A percentile compares a stretch with the other conserved stretches of the same genome.
Conservation (phyloP, 331 rosid species). For the Telfairia occidentalis region DNA sequence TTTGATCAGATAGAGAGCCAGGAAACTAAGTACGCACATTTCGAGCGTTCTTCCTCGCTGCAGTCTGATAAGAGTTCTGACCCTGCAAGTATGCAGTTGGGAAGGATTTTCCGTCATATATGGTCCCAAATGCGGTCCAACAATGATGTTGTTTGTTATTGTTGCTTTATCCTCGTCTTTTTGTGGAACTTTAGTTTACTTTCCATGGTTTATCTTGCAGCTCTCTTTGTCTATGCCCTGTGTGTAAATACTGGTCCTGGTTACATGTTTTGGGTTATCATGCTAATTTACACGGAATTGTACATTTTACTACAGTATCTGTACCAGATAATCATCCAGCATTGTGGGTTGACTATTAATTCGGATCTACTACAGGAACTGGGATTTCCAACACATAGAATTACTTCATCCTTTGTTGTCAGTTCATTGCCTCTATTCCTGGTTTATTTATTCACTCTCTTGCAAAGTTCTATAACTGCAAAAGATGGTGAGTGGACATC, state of each 20-base stretch:
- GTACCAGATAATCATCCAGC: conserved; percentile 89
- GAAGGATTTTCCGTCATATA: conserved; percentile 67
- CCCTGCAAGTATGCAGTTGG: conserved; percentile 78
- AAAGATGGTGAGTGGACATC: conserved; percentile 84
- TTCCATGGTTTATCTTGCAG: conserved; percentile 82
- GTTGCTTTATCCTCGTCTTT: conserved; percentile 79
- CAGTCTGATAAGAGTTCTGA: conserved; percentile 78
- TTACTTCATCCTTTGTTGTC: conserved; percentile 72
- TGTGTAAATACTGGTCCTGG: conserved; percentile 88
- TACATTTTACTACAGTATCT: conserved; percentile 80
- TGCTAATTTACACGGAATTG: conserved; percentile 77
- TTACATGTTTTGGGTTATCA: conserved; percentile 76
- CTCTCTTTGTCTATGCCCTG: conserved; percentile 81
- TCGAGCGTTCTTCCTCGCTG: conserved; percentile 65
- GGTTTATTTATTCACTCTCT: conserved; percentile 76
- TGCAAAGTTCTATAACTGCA: conserved; percentile 88
- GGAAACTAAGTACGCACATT: conserved; percentile 24
- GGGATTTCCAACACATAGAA: conserved; percentile 72
- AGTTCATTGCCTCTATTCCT: conserved; percentile 81
- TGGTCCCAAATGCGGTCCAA: conserved; percentile 94
- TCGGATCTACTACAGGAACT: conserved; percentile 43
- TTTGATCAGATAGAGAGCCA: conserved; percentile 88
- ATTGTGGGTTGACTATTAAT: conserved; percentile 56
- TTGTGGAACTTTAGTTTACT: conserved; percentile 94
- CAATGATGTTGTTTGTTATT: conserved; percentile 87